Evolutionary conservation across 306 rosid species (phyloP).

Genomic region (Inga laurina): DNA sequence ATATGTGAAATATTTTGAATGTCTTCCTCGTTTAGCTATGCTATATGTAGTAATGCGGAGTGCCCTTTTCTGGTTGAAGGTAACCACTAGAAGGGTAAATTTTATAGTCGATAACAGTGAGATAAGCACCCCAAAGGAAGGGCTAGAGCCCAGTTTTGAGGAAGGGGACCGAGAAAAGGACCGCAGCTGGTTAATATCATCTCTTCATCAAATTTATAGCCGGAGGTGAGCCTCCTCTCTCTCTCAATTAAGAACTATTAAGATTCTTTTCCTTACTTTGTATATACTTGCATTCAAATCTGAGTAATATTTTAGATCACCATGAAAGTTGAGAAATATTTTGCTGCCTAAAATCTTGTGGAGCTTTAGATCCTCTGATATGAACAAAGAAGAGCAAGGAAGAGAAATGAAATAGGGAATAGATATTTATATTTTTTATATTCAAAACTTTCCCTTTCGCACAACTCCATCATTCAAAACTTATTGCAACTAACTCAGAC

Average conservation of each 20-base stretch:
- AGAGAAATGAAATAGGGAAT: neutral
- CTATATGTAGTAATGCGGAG: slow-evolving; percentile 31
- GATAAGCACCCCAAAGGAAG: slow-evolving; percentile 43
- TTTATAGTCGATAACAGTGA: slow-evolving; percentile 76
- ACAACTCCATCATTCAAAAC: neutral
- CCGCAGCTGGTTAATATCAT: slow-evolving; percentile 82
- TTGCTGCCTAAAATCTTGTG: neutral
- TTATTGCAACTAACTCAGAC: neutral
- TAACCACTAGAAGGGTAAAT: slow-evolving; percentile 87
- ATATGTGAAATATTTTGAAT: slow-evolving; percentile 31
- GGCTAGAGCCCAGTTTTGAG: slow-evolving; percentile 42
- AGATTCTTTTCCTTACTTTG: neutral
- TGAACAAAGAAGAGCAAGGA: neutral
- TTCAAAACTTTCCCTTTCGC: neutral
- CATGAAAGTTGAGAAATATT: neutral
- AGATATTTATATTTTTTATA: neutral
- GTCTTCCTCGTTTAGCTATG: slow-evolving; percentile 24
- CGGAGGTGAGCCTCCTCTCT: slow-evolving; percentile 60
- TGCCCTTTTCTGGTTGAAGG: slow-evolving; percentile 53
- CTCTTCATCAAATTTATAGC: slow-evolving; percentile 94
- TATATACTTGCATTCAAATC: neutral
- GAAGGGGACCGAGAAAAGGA: slow-evolving; percentile 64
- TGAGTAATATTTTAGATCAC: neutral
- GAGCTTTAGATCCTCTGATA: neutral
- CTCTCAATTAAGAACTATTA: neutral